Percentiles rank a stretch among this genome's conserved stretches.
Evolutionary conservation across 1,284 basidiomycete genomes (phyloP).

Genomic region (Irpex sp.): DNA sequence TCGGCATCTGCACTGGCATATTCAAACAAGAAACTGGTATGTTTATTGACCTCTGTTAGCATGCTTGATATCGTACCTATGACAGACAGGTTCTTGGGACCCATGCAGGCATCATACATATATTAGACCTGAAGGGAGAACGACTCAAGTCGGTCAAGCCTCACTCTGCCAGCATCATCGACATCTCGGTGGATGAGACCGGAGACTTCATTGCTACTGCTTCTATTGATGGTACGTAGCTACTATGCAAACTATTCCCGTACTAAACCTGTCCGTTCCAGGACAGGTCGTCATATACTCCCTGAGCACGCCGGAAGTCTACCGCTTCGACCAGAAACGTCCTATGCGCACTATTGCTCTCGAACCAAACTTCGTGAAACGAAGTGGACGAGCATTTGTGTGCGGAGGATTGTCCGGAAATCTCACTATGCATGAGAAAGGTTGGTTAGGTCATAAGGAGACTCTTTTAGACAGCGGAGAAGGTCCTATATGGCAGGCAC

Average conservation of each 20-base stretch:
- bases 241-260: not conserved
- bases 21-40: constrained; percentile 74
- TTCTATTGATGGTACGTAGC: constrained; percentile 85
- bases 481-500: constrained; percentile 91
- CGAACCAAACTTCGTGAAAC: constrained; percentile 88
- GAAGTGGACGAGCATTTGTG: constrained; percentile 81
- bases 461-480: constrained; percentile 85
- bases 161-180: constrained; percentile 88
- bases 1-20: constrained; percentile 82
- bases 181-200: constrained; percentile 82
- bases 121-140: constrained; percentile 78
- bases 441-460: constrained; percentile 96
- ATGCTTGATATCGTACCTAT: constrained; percentile 3
- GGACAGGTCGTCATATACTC: constrained; percentile 92
- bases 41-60: not conserved
- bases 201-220: constrained; percentile 92
- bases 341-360: constrained; percentile 90
- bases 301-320: constrained; percentile 77
- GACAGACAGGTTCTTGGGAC: constrained; percentile 76
- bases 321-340: constrained; percentile 89
- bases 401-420: constrained; percentile 93
- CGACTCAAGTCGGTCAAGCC: constrained; percentile 90
- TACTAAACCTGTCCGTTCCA: constrained; percentile 20
- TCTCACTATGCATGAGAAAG: constrained; percentile 87
- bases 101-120: constrained; percentile 88